These are phyloP conservation scores for Aspergillus aculeatus DNA, from an alignment of 2,329 filamentous ascomycete genomes.

Conservation along the genomic window DNA sequence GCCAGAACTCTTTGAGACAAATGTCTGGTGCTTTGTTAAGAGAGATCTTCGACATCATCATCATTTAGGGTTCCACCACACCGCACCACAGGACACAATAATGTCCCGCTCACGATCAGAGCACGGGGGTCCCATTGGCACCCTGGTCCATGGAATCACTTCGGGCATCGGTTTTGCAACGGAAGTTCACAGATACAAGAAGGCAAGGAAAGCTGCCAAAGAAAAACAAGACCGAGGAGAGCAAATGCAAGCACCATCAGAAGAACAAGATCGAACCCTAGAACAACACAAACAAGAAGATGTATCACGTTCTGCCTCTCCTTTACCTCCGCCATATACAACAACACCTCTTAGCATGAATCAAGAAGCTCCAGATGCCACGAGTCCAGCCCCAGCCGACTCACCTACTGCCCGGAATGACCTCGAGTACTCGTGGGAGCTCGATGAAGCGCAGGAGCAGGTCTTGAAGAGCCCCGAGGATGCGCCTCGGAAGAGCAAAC, in stretches of 20 bases:
- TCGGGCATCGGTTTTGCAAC: conserved; percentile 1
- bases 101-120: conserved; percentile 3
- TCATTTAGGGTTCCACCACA: too few species aligned
- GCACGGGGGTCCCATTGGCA: neutral
- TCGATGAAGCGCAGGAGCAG: conserved; percentile 6
- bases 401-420: neutral
- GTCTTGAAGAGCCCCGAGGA: neutral
- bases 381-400: neutral
- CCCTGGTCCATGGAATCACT: neutral
- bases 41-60: too few species aligned
- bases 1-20: neutral
- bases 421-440: conserved; percentile 1
- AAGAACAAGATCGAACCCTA: neutral
- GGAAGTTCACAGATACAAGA: conserved; percentile 1
- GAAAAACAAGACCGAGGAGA: neutral
- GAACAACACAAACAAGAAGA: neutral
- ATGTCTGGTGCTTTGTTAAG: too few species aligned
- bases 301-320: neutral
- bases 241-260: neutral
- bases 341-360: neutral
- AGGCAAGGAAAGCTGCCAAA: neutral
- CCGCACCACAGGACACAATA: neutral
- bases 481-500: neutral
- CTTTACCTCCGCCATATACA: neutral
- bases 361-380: too few species aligned